Base-by-base conservation (phyloP, 371 early-diverging fungal species). In the Syncephalastrum sp. region DNA sequence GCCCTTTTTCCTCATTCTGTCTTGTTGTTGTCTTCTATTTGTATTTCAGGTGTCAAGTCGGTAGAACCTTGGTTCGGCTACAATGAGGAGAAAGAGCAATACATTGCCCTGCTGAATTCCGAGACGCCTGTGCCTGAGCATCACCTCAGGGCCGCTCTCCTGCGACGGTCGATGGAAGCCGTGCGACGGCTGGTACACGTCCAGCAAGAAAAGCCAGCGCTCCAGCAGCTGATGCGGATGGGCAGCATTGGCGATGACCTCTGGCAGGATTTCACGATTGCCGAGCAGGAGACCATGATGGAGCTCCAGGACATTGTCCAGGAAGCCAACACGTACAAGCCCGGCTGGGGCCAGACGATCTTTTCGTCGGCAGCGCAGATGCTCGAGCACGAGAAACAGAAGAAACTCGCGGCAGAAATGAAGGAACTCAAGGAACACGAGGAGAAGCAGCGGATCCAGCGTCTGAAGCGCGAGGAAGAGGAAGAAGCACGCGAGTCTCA, bases 171-270 rank as follows among this genome's bases (percentile, higher is more conserved):
- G 3, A 83, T 91, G 79, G 86, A 86, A 33, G 92, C 89, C 47
- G 91, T 95, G 1, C 75, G 82, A 59, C 85, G 95, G 8, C 76
- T 91, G 8, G 63, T 85, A 6, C 81, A 91, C 56, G 72, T 96
- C 43, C 84, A 90, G 42, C 87, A 89, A 54, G 92, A 95, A 67
- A 93, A 93, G 65, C 87, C 84, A 25, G 84, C 91, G 24, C 72
- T 96, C 56, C 78, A 81, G 38, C 80, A 77, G 43, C 69, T 96
- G 73, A 85, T 95, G 57, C 86, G 88, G 61, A 78, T 84, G 21
- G 96, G 96, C 4, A 85, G 90, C 5, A 84, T 95, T 49, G 92
- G 93, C 4, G 95, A 96, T 57, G 93, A 92, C 50, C 73, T 95
- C 64, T 83, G 86, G 90, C 88, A 82, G 29, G 87, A 90, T 58